Evolutionary conservation across 2,329 filamentous ascomycete species (phyloP).

Genomic region (Neofusicoccum cordaticola): DNA sequence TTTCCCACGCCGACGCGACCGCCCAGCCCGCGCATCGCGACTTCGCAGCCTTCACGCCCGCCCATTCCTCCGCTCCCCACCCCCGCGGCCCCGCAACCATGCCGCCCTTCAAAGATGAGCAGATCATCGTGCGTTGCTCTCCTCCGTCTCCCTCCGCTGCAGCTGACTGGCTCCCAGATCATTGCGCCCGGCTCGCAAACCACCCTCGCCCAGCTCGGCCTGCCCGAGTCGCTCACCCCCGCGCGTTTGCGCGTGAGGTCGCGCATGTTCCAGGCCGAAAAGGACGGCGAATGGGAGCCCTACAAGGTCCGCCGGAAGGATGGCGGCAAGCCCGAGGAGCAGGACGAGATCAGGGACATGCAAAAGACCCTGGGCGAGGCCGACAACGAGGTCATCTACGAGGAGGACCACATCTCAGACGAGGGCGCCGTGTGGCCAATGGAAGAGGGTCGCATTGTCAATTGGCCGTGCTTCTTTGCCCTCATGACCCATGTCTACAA

Average conservation of each 20-base stretch:
- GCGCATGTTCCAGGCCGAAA: constrained; percentile 83
- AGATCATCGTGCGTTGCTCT: constrained; percentile 38
- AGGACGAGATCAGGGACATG: constrained; percentile 25
- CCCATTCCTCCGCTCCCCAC: neutral
- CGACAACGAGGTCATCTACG: constrained; percentile 63
- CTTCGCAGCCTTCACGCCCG: neutral
- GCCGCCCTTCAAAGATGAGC: constrained; percentile 46
- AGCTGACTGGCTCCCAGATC: constrained; percentile 42
- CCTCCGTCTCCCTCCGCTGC: neutral
- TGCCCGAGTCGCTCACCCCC: constrained; percentile 85
- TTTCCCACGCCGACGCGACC: constrained; percentile 14
- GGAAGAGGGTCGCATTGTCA: constrained; percentile 72
- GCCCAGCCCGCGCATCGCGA: constrained; percentile 11
- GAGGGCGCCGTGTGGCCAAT: constrained; percentile 92
- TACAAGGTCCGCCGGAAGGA: constrained; percentile 65
- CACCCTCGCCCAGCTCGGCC: constrained; percentile 86
- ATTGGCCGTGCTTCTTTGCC: constrained; percentile 92
- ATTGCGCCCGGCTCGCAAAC: constrained; percentile 83
- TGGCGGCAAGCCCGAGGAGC: constrained; percentile 27
- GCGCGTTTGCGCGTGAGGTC: constrained; percentile 83
- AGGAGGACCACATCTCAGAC: constrained; percentile 83
- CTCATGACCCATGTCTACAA: constrained; percentile 90
- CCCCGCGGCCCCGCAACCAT: constrained; percentile 26
- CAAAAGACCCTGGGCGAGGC: constrained; percentile 38
- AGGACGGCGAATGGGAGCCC: constrained; percentile 76